phyloP scores from a whole-genome alignment of 2,329 filamentous ascomycete species.

The Cladosporium velox region DNA sequence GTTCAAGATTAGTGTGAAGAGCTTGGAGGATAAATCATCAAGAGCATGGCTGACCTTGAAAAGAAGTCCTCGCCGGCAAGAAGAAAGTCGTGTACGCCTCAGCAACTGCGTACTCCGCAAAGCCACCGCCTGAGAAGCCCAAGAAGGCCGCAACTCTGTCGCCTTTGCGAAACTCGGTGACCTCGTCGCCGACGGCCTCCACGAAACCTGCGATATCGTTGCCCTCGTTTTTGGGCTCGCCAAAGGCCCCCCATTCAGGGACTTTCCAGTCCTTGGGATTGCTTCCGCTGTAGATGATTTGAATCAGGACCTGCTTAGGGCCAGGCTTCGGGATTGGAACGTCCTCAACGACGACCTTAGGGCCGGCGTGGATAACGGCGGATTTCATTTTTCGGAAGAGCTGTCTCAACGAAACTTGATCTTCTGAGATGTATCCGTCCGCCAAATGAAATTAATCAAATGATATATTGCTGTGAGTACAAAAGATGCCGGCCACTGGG shows the following conservation, averaged over 20 bases:
- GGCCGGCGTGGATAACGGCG: constrained; percentile 31
- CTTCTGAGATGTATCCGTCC: background rate
- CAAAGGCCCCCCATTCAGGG: too few relatives aligned
- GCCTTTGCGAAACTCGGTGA: constrained; percentile 59
- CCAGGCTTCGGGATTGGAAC: constrained; percentile 29
- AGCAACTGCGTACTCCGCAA: constrained; percentile 62
- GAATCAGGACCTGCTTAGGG: constrained; percentile 31
- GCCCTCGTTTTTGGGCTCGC: constrained; percentile 27
- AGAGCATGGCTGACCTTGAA: constrained; percentile 47
- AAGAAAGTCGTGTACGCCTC: constrained; percentile 59
- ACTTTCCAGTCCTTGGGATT: constrained; percentile 35
- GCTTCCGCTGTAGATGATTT: constrained; percentile 29
- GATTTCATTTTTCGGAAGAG: constrained; percentile 29
- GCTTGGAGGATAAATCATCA: background rate
- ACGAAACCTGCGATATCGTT: constrained; percentile 47
- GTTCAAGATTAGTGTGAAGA: background rate
- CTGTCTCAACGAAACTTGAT: too few relatives aligned
- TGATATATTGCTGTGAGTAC: background rate
- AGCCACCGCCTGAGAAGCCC: constrained; percentile 57
- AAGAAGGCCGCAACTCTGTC: constrained; percentile 60
- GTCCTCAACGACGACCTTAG: constrained; percentile 32
- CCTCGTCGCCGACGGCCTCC: constrained; percentile 55
- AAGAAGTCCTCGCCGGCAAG: constrained; percentile 51
- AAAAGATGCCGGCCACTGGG: too few relatives aligned
- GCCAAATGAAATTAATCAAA: too few relatives aligned